Evolutionary conservation across 2,329 filamentous ascomycete species (phyloP).

Genomic region (Tolypocladium guangdongense): DNA sequence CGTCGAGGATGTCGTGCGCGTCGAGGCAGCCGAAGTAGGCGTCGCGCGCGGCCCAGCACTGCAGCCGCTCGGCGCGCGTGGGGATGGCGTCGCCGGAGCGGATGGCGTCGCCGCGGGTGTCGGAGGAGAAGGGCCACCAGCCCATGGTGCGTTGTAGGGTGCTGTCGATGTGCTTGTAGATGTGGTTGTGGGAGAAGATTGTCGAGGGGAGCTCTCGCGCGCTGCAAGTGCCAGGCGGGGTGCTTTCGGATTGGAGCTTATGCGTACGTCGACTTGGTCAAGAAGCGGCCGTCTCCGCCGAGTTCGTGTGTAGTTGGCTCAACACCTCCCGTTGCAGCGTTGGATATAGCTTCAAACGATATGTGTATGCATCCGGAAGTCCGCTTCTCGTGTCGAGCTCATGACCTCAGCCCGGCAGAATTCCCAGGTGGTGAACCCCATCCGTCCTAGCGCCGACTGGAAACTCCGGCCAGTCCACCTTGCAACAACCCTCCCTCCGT

Average conservation of each 20-base stretch:
- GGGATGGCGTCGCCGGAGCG: conserved; percentile 59
- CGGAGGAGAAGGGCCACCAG: conserved; percentile 33
- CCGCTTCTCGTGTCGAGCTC: neutral
- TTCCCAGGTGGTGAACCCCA: neutral
- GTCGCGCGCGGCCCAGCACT: conserved; percentile 88
- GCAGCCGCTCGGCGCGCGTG: conserved; percentile 67
- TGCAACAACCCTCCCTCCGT: neutral
- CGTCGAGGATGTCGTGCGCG: conserved; percentile 67
- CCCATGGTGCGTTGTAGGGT: conserved; percentile 27
- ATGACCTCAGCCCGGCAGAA: neutral
- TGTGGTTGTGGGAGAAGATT: neutral
- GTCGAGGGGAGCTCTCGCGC: neutral
- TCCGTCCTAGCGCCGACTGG: neutral
- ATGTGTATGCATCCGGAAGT: neutral
- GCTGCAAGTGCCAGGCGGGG: neutral
- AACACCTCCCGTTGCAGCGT: neutral
- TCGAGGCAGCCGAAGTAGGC: conserved; percentile 83
- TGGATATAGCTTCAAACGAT: neutral
- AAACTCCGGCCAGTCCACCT: neutral
- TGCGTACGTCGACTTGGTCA: neutral
- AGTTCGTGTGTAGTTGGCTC: neutral
- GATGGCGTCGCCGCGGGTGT: conserved; percentile 40
- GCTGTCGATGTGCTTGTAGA: neutral
- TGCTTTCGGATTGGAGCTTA: neutral
- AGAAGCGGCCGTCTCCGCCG: neutral